A percentile compares a stretch with the other conserved stretches of the same genome.
phyloP scores from a whole-genome alignment of 768 basidiomycete genomes.

The Coprinopsis cinerea region DNA sequence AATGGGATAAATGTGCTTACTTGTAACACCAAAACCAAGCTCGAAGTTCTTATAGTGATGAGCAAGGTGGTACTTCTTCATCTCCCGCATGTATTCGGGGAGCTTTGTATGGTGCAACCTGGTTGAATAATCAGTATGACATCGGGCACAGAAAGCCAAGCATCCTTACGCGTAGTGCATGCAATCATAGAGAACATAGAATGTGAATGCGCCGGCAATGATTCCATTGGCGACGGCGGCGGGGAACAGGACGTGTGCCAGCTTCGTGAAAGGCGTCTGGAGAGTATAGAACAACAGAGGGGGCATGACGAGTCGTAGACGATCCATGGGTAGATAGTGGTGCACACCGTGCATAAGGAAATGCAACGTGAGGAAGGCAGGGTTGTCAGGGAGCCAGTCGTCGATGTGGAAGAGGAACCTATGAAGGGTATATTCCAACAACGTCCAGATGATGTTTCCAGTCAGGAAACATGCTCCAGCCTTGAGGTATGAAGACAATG shows the following conservation, averaged over 20 bases:
- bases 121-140: conserved; percentile 11
- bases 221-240: conserved; percentile 83
- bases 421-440: conserved; percentile 89
- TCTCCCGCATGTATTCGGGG: conserved; percentile 79
- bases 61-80: conserved; percentile 97
- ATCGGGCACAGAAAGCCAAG: conserved; percentile 1
- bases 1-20: conserved; percentile 31
- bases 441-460: conserved; percentile 90
- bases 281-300: conserved; percentile 74
- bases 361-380: conserved; percentile 75
- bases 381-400: conserved; percentile 75
- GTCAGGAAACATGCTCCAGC: conserved; percentile 65
- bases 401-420: conserved; percentile 98
- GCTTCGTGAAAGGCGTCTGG: conserved; percentile 79
- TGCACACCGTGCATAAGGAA: conserved; percentile 95
- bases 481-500: conserved; percentile 46
- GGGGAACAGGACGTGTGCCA: conserved; percentile 82
- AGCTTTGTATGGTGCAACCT: conserved; percentile 83
- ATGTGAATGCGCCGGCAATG: conserved; percentile 75
- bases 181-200: conserved; percentile 80
- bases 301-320: conserved; percentile 98
- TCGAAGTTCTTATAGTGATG: conserved; percentile 99
- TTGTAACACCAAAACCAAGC: conserved; percentile 95
- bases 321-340: conserved; percentile 98
- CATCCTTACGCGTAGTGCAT: conserved; percentile 86